Conservation (phyloP, 2,329 filamentous ascomycete genomes). For the Hymenoscyphus albidus region DNA sequence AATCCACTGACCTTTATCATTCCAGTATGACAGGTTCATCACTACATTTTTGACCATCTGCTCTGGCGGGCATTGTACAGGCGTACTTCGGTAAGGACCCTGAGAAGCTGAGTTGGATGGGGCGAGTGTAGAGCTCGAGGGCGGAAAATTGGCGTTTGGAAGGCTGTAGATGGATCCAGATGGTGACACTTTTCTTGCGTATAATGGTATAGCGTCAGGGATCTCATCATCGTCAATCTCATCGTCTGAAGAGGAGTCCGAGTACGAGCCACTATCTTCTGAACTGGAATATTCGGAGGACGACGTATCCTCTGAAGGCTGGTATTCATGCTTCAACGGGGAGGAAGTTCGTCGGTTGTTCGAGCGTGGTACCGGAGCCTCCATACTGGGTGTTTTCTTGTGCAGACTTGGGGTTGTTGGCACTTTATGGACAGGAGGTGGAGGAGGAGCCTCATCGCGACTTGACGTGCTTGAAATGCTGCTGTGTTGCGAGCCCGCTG, state of each 20-base stretch:
- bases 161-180: slow-evolving; percentile 28
- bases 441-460: slow-evolving; percentile 28
- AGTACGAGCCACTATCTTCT: slow-evolving; percentile 45
- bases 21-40: slow-evolving; percentile 59
- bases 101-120: slow-evolving; percentile 84
- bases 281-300: slow-evolving; percentile 52
- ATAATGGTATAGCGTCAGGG: slow-evolving; percentile 31
- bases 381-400: slow-evolving; percentile 31
- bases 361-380: slow-evolving; percentile 25
- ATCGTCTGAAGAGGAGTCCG: slow-evolving; percentile 43
- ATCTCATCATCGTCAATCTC: slow-evolving; percentile 50
- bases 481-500: slow-evolving; percentile 13
- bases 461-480: slow-evolving; percentile 10
- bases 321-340: slow-evolving; percentile 94
- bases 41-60: slow-evolving; percentile 44
- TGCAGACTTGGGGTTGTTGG: slow-evolving; percentile 45
- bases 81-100: slow-evolving; percentile 56
- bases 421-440: slow-evolving; percentile 32
- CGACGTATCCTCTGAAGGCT: slow-evolving; percentile 68
- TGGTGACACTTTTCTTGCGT: slow-evolving; percentile 20
- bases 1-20: slow-evolving; percentile 57
- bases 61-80: slow-evolving; percentile 38
- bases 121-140: slow-evolving; percentile 56
- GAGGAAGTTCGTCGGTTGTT: slow-evolving; percentile 75
- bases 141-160: slow-evolving; percentile 47